phyloP scores from a whole-genome alignment of 164 flowering plant genomes.

The Liriodendron chinense region DNA sequence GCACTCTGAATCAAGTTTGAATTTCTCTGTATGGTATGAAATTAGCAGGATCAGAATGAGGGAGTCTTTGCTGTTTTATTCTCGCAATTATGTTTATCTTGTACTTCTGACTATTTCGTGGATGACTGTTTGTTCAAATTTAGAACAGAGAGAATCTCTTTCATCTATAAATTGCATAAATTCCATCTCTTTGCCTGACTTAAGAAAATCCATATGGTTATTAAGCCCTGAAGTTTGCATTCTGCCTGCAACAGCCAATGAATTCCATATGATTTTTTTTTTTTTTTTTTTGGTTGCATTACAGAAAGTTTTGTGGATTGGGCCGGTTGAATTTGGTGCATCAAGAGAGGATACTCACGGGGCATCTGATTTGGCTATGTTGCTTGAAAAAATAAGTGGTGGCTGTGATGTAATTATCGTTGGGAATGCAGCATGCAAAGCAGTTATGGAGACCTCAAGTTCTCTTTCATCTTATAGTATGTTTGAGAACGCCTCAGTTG shows the following conservation, averaged over 20 bases:
- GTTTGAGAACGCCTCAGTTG: conserved; percentile 58
- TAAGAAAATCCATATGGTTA: too few relatives aligned
- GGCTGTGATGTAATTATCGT: conserved; percentile 57
- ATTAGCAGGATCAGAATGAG: too few relatives aligned
- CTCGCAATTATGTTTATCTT: too few relatives aligned
- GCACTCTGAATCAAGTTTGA: too few relatives aligned
- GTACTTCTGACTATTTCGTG: too few relatives aligned
- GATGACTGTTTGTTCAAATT: too few relatives aligned
- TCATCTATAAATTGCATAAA: background rate
- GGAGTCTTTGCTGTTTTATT: too few relatives aligned
- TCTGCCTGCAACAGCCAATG: background rate
- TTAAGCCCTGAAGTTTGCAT: too few relatives aligned
- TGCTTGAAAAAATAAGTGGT: conserved; percentile 38
- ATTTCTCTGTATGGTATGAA: too few relatives aligned
- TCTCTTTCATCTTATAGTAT: conserved; percentile 27
- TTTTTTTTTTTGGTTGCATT: background rate
- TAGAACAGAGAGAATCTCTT: too few relatives aligned
- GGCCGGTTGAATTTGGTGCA: conserved; percentile 51
- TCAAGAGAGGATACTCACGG: conserved; percentile 29
- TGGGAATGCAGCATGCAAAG: conserved; percentile 54
- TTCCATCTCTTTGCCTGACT: background rate
- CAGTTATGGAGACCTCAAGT: conserved; percentile 25
- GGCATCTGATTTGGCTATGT: conserved; percentile 42
- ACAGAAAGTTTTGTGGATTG: conserved; percentile 82
- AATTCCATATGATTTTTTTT: background rate